Conservation (phyloP, 2,329 filamentous ascomycete species). For the Didymella glomerata region DNA sequence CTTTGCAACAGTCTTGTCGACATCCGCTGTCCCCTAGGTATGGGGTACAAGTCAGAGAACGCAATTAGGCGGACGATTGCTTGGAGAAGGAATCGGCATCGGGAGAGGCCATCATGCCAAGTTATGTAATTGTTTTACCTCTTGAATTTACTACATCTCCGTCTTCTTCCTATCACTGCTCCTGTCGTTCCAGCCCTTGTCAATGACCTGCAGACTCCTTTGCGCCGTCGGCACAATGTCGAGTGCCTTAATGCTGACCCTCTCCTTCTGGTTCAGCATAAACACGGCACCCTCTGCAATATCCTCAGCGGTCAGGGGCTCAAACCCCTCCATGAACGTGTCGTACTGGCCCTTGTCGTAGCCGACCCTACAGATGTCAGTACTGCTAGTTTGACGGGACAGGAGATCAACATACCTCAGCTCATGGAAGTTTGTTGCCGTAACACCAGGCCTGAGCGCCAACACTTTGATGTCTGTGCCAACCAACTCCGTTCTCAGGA, state of each 20-base stretch:
- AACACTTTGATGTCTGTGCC: constrained; percentile 60
- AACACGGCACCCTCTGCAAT: constrained; percentile 55
- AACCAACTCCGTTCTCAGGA: constrained; percentile 57
- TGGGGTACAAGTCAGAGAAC: no score
- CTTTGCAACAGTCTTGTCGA: no score
- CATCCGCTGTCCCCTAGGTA: no score
- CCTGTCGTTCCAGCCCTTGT: constrained; percentile 54
- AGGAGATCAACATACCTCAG: constrained; percentile 31
- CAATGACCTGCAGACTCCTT: constrained; percentile 50
- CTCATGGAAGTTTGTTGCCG: constrained; percentile 60
- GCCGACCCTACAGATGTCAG: constrained; percentile 40
- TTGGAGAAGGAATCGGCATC: no score
- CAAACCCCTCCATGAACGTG: constrained; percentile 57
- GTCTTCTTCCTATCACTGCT: constrained; percentile 8
- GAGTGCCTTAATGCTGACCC: constrained; percentile 57
- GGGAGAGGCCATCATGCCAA: no score
- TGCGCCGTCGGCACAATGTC: constrained; percentile 58
- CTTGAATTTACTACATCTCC: constrained; percentile 16
- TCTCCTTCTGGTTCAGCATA: constrained; percentile 54
- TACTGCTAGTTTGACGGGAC: neutral
- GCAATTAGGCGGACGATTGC: no score
- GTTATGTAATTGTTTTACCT: no score
- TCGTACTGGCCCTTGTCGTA: constrained; percentile 55
- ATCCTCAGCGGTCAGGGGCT: constrained; percentile 56
- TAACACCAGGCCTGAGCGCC: constrained; percentile 58